A percentile compares a stretch with the other conserved stretches of the same genome.
Conservation (phyloP, 805 yeast genomes). For the Candida andamanensis region DNA sequence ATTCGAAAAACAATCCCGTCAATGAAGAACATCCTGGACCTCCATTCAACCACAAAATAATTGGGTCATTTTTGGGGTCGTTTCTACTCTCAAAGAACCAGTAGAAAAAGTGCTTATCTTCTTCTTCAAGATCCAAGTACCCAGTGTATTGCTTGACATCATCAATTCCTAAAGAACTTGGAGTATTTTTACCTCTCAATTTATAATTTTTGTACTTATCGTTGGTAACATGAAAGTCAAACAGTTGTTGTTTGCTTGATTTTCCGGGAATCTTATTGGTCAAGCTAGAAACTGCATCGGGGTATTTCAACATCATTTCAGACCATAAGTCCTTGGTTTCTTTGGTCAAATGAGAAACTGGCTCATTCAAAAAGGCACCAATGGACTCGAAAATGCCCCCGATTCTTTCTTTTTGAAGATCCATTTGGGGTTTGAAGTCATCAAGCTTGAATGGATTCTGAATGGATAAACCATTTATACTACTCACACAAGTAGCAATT, state of each 20-base stretch:
- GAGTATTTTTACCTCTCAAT: constrained; percentile 57
- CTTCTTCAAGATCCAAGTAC: constrained; percentile 73
- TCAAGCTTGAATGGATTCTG: constrained; percentile 13
- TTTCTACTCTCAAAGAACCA: constrained; percentile 43
- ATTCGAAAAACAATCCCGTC: constrained; percentile 32
- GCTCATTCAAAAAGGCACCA: constrained; percentile 46
- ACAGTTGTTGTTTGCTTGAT: constrained; percentile 26
- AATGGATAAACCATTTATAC: constrained; percentile 17
- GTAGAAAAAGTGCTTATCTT: constrained; percentile 53
- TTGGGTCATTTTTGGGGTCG: constrained; percentile 34
- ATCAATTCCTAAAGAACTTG: constrained; percentile 72
- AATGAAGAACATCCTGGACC: constrained; percentile 34
- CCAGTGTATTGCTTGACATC: constrained; percentile 79
- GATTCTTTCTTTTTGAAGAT: constrained; percentile 4
- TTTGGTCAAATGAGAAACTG: constrained; percentile 43
- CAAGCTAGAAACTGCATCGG: constrained; percentile 48
- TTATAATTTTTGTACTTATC: constrained; percentile 43
- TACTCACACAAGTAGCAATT: constrained; percentile 13
- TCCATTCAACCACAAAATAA: constrained; percentile 32
- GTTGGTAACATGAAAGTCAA: constrained; percentile 33
- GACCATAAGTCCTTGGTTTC: constrained; percentile 54
- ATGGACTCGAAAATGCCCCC: constrained; percentile 40
- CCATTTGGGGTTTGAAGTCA: constrained; percentile 7
- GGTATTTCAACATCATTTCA: constrained; percentile 58
- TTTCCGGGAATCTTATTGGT: constrained; percentile 54